phyloP scores from a whole-genome alignment of 768 basidiomycete species.

The Rhizopogon sp. region DNA sequence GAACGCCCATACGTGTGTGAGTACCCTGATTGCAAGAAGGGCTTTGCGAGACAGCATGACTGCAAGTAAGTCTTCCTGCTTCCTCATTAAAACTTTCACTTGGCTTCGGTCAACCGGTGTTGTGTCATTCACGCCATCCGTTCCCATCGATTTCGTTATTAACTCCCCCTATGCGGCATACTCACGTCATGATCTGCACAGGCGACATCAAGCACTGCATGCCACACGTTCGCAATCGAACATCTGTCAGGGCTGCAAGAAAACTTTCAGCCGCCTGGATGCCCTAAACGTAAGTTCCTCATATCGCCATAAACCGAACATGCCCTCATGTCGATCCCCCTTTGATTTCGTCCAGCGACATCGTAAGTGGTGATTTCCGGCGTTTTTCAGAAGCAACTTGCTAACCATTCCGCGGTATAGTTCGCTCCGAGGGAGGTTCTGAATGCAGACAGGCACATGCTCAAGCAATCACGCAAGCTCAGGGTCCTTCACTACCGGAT shows the following conservation, averaged over 20 bases:
- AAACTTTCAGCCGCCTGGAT: conserved; percentile 91
- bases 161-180: background rate
- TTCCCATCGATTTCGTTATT: background rate
- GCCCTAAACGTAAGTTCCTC: conserved; percentile 79
- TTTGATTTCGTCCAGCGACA: conserved; percentile 53
- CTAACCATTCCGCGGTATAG: conserved; percentile 35
- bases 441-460: conserved; percentile 52
- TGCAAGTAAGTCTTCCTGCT: conserved; percentile 71
- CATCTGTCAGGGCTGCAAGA: conserved; percentile 87
- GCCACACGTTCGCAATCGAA: conserved; percentile 79
- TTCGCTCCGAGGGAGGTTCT: conserved; percentile 81
- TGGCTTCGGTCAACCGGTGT: background rate
- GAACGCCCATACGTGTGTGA: conserved; percentile 92
- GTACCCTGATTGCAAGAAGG: conserved; percentile 92
- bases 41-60: conserved; percentile 93
- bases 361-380: conserved; percentile 42
- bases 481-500: conserved; percentile 5
- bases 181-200: conserved; percentile 22
- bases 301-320: conserved; percentile 1
- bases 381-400: conserved; percentile 16
- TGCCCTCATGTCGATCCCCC: conserved; percentile 16
- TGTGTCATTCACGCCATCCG: background rate
- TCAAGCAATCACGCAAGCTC: conserved; percentile 16
- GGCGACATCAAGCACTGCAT: conserved; percentile 89
- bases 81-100: background rate